Evolutionary conservation across 2,329 filamentous ascomycete species (phyloP), one percentile per base, ranked within the genome.

Genomic region (Pseudopithomyces maydicus): DNA sequence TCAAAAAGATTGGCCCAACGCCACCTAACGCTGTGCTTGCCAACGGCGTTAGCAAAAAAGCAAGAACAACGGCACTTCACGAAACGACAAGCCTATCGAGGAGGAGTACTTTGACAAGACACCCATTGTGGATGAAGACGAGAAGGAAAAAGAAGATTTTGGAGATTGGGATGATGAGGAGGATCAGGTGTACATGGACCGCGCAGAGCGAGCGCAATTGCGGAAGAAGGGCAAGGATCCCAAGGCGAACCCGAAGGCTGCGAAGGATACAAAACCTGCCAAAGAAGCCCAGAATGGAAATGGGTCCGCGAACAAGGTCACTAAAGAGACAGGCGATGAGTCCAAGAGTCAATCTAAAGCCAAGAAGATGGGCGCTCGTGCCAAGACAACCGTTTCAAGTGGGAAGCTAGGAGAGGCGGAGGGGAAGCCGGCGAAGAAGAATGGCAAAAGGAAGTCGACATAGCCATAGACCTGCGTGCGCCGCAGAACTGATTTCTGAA

Each of bases 1-100:
- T 99, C 79, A 93, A 96, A 79, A 99, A 99, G 84, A 86, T 86
- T 15, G 94, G 87, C 0, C 90, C 91, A 2, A 91, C 90, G 39
- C 88, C 90, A 1, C 79, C 82, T 55, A 86, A 84, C 52, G 81
- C 84, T 2, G 79, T 84, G 8, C 60, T 62, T 36, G 66, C 64
- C 11, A 56, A 58, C 20, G 71, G 71, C 20, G 67, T 62, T 41
- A 64, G 64, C 38, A 55, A 59, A 70, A 72, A 52, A 74, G 77
- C 53, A 76, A 77, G 48, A 73, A 66, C 22, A 41, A 41, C 19
- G n/a, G 38, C 15, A 29, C 4, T 8, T 70, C 74, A 32, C 63
- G 68, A 1, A 38, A 49, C 75, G 81, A 35, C 72, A 80, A 46
- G 81, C 83, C 60, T 41, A 41, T 57, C 0, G 64, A 74, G n/a